Evolutionary conservation across 306 rosid genomes (phyloP).

Genomic region (apple (Malus domestica)): ASM211411v1 NC_041801.1:14774001-14774500

Average conservation of each 20-base stretch:
- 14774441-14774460: neutral
- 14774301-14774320: constrained; percentile 32
- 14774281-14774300: constrained; percentile 33
- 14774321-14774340: constrained; percentile 81
- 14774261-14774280: constrained; percentile 32
- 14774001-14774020: constrained; percentile 67
- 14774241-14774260: constrained; percentile 45
- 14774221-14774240: constrained; percentile 53
- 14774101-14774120: constrained; percentile 95
- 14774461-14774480: constrained; percentile 8
- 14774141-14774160: constrained; percentile 82
- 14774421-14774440: constrained; percentile 10
- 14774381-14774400: constrained; percentile 9
- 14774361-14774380: constrained; percentile 21
- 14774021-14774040: constrained; percentile 79
- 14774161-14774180: constrained; percentile 63
- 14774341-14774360: constrained; percentile 39
- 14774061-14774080: constrained; percentile 66
- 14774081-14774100: constrained; percentile 81
- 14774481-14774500: constrained; percentile 10
- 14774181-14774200: constrained; percentile 67
- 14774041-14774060: constrained; percentile 88
- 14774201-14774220: constrained; percentile 69
- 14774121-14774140: constrained; percentile 95
- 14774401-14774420: constrained; percentile 20